Evolutionary conservation across 2,329 filamentous ascomycete genomes (phyloP).

Genomic region (Aspergillus felis): DNA sequence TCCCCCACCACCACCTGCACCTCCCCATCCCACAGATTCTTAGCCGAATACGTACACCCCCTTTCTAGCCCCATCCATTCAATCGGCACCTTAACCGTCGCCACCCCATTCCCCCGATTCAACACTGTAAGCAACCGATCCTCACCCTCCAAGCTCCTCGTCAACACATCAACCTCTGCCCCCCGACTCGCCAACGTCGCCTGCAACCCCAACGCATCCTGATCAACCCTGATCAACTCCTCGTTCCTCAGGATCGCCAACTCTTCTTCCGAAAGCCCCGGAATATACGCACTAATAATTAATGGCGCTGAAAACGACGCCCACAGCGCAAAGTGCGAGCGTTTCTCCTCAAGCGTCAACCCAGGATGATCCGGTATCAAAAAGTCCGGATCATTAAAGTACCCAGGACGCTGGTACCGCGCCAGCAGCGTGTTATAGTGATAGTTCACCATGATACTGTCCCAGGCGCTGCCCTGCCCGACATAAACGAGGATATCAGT

Average conservation of each 20-base stretch:
- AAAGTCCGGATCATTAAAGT: constrained; percentile 50
- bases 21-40: constrained; percentile 44
- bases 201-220: constrained; percentile 43
- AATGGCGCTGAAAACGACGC: constrained; percentile 48
- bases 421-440: constrained; percentile 41
- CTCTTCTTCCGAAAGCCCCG: constrained; percentile 31
- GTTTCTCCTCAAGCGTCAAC: constrained; percentile 42
- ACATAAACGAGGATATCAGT: constrained; percentile 42
- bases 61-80: constrained; percentile 35
- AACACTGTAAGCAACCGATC: constrained; percentile 48
- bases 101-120: constrained; percentile 37
- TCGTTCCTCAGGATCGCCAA: constrained; percentile 39
- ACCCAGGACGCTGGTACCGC: constrained; percentile 43
- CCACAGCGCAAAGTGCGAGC: constrained; percentile 52
- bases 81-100: constrained; percentile 30
- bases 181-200: constrained; percentile 47
- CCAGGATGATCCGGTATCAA: constrained; percentile 47
- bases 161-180: constrained; percentile 44
- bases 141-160: constrained; percentile 45
- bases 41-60: constrained; percentile 28
- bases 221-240: constrained; percentile 42
- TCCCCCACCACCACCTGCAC: constrained; percentile 17
- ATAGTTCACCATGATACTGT: constrained; percentile 49
- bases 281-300: constrained; percentile 46
- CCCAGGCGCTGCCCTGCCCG: constrained; percentile 42